Conservation (phyloP, 306 rosid genomes). For the Medicago arabica region DNA sequence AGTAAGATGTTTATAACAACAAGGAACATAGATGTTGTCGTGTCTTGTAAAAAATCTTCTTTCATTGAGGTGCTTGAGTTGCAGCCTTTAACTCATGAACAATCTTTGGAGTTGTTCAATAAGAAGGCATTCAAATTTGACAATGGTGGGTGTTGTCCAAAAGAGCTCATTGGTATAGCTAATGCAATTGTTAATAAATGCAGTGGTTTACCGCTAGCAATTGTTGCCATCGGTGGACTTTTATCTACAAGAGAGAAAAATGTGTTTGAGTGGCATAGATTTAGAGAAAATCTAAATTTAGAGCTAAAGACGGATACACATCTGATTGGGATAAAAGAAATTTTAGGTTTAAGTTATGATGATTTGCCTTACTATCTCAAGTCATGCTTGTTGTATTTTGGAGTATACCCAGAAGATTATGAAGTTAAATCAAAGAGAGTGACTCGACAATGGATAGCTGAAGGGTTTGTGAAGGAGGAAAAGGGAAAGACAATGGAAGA, state of each 20-base stretch:
- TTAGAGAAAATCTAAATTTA: not conserved
- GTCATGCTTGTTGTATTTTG: slow-evolving; percentile 33
- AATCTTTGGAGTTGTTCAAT: not conserved
- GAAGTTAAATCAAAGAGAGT: not conserved
- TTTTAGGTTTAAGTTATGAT: not conserved
- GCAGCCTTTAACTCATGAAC: not conserved
- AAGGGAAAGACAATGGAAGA: not conserved
- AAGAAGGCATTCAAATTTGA: not conserved
- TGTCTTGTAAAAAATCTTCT: not conserved
- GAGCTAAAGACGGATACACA: not conserved
- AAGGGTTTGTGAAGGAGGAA: slow-evolving; percentile 30
- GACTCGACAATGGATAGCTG: slow-evolving; percentile 13
- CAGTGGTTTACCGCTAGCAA: not conserved
- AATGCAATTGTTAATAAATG: not conserved
- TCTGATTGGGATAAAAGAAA: not conserved
- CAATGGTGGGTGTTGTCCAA: not conserved
- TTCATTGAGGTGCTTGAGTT: not conserved
- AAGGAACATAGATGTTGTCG: not conserved
- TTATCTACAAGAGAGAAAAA: not conserved
- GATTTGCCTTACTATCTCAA: slow-evolving; percentile 7
- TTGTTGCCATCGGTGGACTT: slow-evolving; percentile 14
- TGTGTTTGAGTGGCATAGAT: not conserved
- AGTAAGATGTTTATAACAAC: slow-evolving; percentile 26
- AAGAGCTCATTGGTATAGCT: not conserved
- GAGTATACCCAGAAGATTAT: slow-evolving; percentile 19